Conservation (phyloP, 345 rosid genomes). For the Euphorbia pulcherrima region DNA sequence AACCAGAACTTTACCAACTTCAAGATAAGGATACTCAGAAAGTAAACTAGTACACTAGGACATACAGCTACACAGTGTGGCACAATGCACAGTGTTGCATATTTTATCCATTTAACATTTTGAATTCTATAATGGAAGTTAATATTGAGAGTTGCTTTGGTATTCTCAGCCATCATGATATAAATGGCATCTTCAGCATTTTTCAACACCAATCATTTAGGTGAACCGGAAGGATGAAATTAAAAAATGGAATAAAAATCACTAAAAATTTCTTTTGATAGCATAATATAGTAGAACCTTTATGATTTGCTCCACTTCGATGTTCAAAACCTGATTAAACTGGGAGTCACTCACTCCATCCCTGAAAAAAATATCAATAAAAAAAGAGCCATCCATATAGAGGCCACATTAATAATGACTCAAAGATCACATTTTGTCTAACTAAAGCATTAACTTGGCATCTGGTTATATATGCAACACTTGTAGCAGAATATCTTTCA, state of each 20-base stretch:
- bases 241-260: not conserved
- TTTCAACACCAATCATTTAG: not conserved
- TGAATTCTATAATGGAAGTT: not conserved
- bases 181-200: not conserved
- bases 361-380: conserved; percentile 34
- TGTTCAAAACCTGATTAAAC: conserved; percentile 77
- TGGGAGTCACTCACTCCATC: conserved; percentile 96
- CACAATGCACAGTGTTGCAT: not conserved
- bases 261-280: not conserved
- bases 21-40: not conserved
- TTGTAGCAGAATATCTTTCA: not conserved
- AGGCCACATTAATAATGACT: not conserved
- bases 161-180: not conserved
- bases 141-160: not conserved
- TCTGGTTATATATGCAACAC: conserved; percentile 1
- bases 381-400: conserved; percentile 1
- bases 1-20: conserved; percentile 5
- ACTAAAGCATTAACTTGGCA: not conserved
- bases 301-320: conserved; percentile 74
- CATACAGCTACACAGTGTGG: not conserved
- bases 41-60: not conserved
- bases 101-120: not conserved
- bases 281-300: conserved; percentile 41
- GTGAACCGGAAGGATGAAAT: not conserved
- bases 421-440: not conserved